Evolutionary conservation across 257 asterid genomes (phyloP), one percentile per base, ranked within the genome.

Genomic region (Solanum habrochaites): DNA sequence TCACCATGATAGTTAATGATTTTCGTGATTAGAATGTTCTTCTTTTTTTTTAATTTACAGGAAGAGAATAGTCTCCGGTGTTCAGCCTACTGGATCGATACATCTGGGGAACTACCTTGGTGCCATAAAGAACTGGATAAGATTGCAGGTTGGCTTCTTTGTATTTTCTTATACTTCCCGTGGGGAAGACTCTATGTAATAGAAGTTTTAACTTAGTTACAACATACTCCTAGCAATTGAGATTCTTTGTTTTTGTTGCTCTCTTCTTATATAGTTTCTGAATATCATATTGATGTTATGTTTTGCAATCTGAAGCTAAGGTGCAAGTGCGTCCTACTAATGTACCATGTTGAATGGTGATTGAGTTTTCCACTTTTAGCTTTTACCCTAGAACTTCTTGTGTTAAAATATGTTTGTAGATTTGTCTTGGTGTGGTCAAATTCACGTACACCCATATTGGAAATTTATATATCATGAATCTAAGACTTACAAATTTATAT

Each of bases 51-150:
- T 23, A 85, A 82, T 3, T 32, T 32, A 32, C 92, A 96, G 98
- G 96, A 97, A 97, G 90, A 94, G 99, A 92, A 90, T 97, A 85
- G 99, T 97, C 85, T 97, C 99, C 43, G 99, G 99, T 88, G 98
- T 96, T 84, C 99, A 97, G 95, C 99, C 99, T 83, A 97, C 99
- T n/a, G 99, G 99, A 73, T 96, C 98, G 87, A 93, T 95, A 91
- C 98, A 95, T 90, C 97, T 94, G 31, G 98, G 99, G 20, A 97
- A 97, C 91, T 95, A 95, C 92, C 94, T 97, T 35, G 99, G 99
- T 42, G 98, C 99, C 86, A 97, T 97, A 88, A 97, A 94, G 89
- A 95, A 95, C 89, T 95, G 99, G 98, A 89, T 95, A 83, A 95
- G 91, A 45, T 91, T 97, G 90, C 99, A 96, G 98, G 99, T 95